Conservation (phyloP, 164 flowering plant species). For the Kingdonia uniflora region DNA sequence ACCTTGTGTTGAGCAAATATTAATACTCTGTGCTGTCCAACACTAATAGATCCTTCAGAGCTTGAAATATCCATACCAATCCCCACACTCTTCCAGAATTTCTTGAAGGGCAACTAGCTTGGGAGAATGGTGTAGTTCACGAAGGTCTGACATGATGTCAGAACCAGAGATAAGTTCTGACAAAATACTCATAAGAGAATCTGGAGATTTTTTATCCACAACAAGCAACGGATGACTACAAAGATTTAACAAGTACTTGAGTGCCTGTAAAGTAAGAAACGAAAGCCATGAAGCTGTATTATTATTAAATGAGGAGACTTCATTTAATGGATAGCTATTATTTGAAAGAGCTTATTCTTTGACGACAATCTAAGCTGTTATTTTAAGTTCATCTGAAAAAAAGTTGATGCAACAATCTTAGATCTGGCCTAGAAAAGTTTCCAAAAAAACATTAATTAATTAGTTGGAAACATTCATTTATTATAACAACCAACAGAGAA, state of each 20-base stretch:
- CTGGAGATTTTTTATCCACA: conserved; percentile 55
- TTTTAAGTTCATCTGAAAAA: too few relatives aligned
- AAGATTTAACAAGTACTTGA: conserved; percentile 92
- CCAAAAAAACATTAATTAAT: too few relatives aligned
- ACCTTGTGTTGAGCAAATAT: conserved; percentile 98
- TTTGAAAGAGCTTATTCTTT: too few relatives aligned
- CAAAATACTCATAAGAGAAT: conserved; percentile 29
- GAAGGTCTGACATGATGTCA: conserved; percentile 64
- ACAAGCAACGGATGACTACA: conserved; percentile 99
- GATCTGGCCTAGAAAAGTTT: too few relatives aligned
- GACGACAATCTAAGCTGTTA: too few relatives aligned
- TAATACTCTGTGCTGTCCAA: conserved; percentile 91
- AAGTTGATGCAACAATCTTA: too few relatives aligned
- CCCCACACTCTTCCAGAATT: conserved; percentile 98
- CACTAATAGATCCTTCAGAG: conserved; percentile 46
- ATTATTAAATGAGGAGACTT: too few relatives aligned
- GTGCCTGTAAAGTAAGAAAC: conserved; percentile 52
- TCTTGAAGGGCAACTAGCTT: conserved; percentile 92
- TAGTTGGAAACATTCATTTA: too few relatives aligned
- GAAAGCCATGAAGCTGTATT: too few relatives aligned
- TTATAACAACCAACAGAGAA: too few relatives aligned
- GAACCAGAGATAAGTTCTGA: conserved; percentile 51
- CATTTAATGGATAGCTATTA: too few relatives aligned
- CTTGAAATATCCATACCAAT: conserved; percentile 73
- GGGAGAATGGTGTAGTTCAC: conserved; percentile 81